Percentiles rank a stretch among this genome's conserved stretches.
Evolutionary conservation across 192 early-diverging fungal species (phyloP).

Genomic region (Coemansia sp.): DNA sequence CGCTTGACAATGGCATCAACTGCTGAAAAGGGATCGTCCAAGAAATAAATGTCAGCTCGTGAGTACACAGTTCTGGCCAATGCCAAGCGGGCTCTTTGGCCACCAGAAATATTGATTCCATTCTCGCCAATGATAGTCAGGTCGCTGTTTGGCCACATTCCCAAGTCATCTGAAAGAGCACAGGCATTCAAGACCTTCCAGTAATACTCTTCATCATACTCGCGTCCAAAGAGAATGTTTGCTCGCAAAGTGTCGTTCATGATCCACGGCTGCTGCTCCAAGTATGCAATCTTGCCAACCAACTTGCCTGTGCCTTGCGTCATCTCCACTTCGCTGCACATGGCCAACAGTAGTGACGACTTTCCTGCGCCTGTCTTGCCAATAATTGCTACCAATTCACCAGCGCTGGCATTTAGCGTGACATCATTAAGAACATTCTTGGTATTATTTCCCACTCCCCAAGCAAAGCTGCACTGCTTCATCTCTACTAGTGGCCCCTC

Average conservation of each 20-base stretch:
- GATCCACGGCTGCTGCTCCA: conserved; percentile 35
- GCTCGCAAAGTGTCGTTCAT: conserved; percentile 64
- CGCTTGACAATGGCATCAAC: conserved; percentile 67
- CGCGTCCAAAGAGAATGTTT: conserved; percentile 81
- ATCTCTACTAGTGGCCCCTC: conserved; percentile 7
- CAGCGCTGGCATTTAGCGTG: conserved; percentile 10
- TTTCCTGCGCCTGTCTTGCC: conserved; percentile 69
- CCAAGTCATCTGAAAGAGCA: conserved; percentile 68
- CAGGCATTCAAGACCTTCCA: conserved; percentile 63
- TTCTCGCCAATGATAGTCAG: conserved; percentile 72
- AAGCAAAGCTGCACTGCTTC: conserved; percentile 19
- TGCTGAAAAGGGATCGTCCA: conserved; percentile 77
- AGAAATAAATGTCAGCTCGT: conserved; percentile 66
- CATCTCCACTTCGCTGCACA: conserved; percentile 59
- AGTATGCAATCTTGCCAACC: conserved; percentile 23
- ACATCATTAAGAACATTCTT: conserved; percentile 10
- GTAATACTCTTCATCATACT: conserved; percentile 61
- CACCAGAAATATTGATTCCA: conserved; percentile 74
- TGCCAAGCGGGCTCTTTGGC: conserved; percentile 70
- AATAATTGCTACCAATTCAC: conserved; percentile 59
- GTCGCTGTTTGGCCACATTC: conserved; percentile 62
- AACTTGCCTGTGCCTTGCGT: conserved; percentile 28
- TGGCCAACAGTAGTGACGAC: conserved; percentile 61
- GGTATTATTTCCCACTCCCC: not conserved
- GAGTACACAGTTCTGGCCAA: conserved; percentile 70